Base-by-base conservation (phyloP, 805 yeast genomes). In the Priceomyces medius region DNA sequence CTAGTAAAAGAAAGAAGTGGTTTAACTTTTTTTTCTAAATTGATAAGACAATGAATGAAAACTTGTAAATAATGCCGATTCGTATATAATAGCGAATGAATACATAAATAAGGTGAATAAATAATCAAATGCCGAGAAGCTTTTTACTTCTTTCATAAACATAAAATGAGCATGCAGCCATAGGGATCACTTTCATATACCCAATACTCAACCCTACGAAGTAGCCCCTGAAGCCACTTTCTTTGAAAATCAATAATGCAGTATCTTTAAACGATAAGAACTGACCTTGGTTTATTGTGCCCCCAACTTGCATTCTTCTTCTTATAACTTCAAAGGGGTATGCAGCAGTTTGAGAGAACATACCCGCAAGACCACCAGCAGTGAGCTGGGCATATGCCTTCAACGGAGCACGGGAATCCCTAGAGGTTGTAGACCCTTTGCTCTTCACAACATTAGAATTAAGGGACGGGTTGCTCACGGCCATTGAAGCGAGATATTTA, bases 361-460 rank as follows among this genome's bases (percentile, higher is more conserved):
- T 79, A 9, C 99, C 99, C 1, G 97, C 95, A n/a, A 86, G 54
- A 1, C 98, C 99, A 42, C 99, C 99, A 4, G 98, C 96, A 3
- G 80, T 56, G 35, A 93, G 72, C 67, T 93, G 97, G 2, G 98
- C 98, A 88, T 95, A 88, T 1, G 88, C 85, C 48, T 73, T 77
- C 40, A 93, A 71, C 1, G 97, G 97, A 14, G 69, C 65, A 44
- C 91, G 66, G 19, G 68, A 56, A 46, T 73, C 76, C 45, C 69
- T 51, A 17, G 69, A 54, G 47, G 52, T 62, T 31, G 58, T 55
- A 39, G 62, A 51, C 45, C 52, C 57, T 41, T 59, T 46, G 20
- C 42, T 51, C 34, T 53, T 55, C 20, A 55, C 51, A 18, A 56
- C 57, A 42, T 47, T 40, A 26, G 48, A 38, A 31, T n/a, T 20